Base-by-base conservation (phyloP, 1,139 yeast genomes). In the Lodderomyces beijingensis region DNA sequence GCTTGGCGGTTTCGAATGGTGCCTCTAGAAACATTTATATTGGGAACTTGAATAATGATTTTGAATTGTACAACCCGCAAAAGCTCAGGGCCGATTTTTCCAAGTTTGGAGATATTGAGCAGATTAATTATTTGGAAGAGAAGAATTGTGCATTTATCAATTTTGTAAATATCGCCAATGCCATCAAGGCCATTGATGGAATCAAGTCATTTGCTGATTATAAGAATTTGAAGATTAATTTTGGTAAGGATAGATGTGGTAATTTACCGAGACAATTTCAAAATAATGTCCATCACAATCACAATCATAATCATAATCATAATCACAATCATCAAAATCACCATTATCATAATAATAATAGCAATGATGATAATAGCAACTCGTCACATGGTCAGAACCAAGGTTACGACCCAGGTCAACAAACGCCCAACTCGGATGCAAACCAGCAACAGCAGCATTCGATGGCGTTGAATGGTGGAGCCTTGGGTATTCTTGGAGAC, bases 171-270 rank as follows among this genome's bases (percentile, higher is more conserved):
- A 81, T 88, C 42, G 73, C 85, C n/a, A 76, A 83, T 50, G 95
- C 96, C 4, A 75, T 85, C 39, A 84, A 82, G 45, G 86, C 89
- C 15, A 82, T 84, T 30, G 85, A 82, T 49, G 66, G 72, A 62
- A 50, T 79, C 65, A 51, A 66, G 66, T 46, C 73, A 3, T 65
- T 57, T 42, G 55, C 72, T 12, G 72, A 70, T 36, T 80, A 85
- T 62, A 62, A 70, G 18, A 66, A 66, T 35, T 76, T 82, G 41
- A 83, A 82, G 49, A 78, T 86, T 27, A 82, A 75, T 49, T 88
- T 85, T 53, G 96, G 96, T 39, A 84, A 84, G 57, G 96, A 89
- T 57, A 72, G 95, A 50, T 91, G 97, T 59, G 96, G 94, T 18
- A 86, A 87, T 53, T 72, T 81, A 42, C 88, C 88, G 39, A 71